Base-by-base conservation (phyloP, 176 grass and related monocot species). In the Panicum miliaceum region DNA sequence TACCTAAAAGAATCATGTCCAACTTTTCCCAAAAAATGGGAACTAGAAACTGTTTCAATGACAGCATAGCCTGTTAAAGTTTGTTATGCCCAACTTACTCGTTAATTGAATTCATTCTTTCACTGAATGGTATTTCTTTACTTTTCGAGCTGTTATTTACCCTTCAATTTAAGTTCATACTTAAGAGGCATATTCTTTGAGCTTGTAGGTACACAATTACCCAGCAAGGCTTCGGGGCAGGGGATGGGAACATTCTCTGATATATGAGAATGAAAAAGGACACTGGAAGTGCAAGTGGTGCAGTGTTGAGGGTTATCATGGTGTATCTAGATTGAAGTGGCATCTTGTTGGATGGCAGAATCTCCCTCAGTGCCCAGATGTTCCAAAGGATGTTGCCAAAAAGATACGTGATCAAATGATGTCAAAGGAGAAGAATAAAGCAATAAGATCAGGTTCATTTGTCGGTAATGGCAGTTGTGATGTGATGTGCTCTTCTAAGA, bases 261-360 rank as follows among this genome's bases (percentile, higher is more conserved):
- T 87, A 68, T 73, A 76, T 82, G 85, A 87, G 70, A 87, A 40
- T 59, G 78, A 80, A 34, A 86, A 87, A 34, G 78, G 78, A 67
- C 79, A 82, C 19, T 87, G 85, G 85, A 81, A 87, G 40, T 87
- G 85, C 85, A 87, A 87, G 40, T 87, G 85, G 85, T 87, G 85
- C 20, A 38, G 70, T 56, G 36, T 68, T 76, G 85, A 87, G 79
- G 85, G 85, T 82, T 67, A 76, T 76, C 78, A 87, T 87, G 85
- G 85, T n/a, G 34, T 87, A 76, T 82, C 85, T 60, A 76, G 79
- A 76, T 77, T 87, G 53, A 82, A 69, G 71, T 87, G 86, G 79
- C 79, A 84, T 75, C 87, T 85, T 42, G 77, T 89, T 89, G 82
- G 76, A 52, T 89, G 87, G 82, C 59, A 85, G 22, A 60, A 35